phyloP scores from a whole-genome alignment of 176 grass and related monocot species.

The Chrysopogon serrulatus region DNA sequence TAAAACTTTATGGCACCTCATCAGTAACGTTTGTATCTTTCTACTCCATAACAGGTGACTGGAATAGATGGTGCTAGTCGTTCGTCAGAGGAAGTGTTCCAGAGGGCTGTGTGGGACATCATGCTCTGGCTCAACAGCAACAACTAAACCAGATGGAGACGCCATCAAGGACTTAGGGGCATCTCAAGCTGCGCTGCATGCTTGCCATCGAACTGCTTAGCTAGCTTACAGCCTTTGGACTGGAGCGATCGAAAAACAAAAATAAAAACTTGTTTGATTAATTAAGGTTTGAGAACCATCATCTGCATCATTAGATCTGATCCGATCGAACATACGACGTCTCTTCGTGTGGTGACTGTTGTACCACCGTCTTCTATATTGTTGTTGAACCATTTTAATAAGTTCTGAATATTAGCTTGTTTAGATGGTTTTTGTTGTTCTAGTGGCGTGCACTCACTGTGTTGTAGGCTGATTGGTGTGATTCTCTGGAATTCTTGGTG shows the following conservation, averaged over 20 bases:
- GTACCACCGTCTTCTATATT: too few relatives aligned
- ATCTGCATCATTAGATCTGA: too few relatives aligned
- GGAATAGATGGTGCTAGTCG: not conserved
- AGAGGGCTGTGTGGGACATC: conserved; percentile 55
- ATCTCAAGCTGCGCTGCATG: not conserved
- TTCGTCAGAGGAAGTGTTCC: conserved; percentile 43
- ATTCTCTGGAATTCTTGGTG: too few relatives aligned
- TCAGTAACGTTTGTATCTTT: not conserved
- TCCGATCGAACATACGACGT: too few relatives aligned
- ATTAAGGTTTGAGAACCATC: not conserved
- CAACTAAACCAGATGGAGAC: not conserved
- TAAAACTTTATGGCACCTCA: not conserved
- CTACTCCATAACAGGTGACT: conserved; percentile 27
- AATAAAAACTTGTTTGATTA: not conserved
- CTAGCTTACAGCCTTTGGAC: not conserved
- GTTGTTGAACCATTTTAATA: too few relatives aligned
- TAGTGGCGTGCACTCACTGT: too few relatives aligned
- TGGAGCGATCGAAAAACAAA: not conserved
- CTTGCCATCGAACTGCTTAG: not conserved
- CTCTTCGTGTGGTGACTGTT: too few relatives aligned
- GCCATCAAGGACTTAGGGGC: not conserved
- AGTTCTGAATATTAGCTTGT: too few relatives aligned
- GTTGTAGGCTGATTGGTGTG: too few relatives aligned
- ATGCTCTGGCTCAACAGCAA: conserved; percentile 43
- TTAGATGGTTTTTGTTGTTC: too few relatives aligned